phyloP scores from a whole-genome alignment of 2,329 filamentous ascomycete species.

The Capronia coronata region DNA sequence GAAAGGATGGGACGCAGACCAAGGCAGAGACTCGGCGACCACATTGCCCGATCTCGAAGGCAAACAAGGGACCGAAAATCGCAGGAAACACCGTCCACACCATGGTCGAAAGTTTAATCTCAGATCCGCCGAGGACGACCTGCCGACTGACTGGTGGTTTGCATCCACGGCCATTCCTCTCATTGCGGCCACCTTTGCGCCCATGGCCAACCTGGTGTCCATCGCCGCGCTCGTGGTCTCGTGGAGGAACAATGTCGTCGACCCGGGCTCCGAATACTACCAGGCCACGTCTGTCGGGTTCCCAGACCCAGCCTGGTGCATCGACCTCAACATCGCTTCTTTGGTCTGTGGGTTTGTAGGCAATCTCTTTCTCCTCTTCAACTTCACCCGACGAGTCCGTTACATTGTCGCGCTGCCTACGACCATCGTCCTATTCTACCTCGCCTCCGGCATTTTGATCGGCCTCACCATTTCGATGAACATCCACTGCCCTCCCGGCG shows the following conservation, averaged over 20 bases:
- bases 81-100: conserved; percentile 8
- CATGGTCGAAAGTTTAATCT: conserved; percentile 30
- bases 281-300: conserved; percentile 48
- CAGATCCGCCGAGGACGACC: conserved; percentile 39
- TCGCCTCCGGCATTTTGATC: conserved; percentile 58
- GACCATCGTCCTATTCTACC: conserved; percentile 73
- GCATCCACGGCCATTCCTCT: conserved; percentile 59
- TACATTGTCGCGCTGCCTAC: conserved; percentile 77
- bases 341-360: conserved; percentile 68
- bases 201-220: conserved; percentile 79
- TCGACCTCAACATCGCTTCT: conserved; percentile 69
- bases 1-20: conserved; percentile 12
- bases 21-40: conserved; percentile 5
- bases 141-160: conserved; percentile 44
- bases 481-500: conserved; percentile 49
- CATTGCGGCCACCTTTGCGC: conserved; percentile 75
- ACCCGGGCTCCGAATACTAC: conserved; percentile 43
- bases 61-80: conserved; percentile 7
- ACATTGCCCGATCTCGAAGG: conserved; percentile 11
- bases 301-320: conserved; percentile 66
- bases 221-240: conserved; percentile 76
- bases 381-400: conserved; percentile 73
- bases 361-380: conserved; percentile 75
- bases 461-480: conserved; percentile 61
- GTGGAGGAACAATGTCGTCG: conserved; percentile 57